Percentiles rank a stretch among this genome's conserved stretches.
Conservation (phyloP, 2,329 filamentous ascomycete species). For the Stagonosporopsis chrysanthemi region DNA sequence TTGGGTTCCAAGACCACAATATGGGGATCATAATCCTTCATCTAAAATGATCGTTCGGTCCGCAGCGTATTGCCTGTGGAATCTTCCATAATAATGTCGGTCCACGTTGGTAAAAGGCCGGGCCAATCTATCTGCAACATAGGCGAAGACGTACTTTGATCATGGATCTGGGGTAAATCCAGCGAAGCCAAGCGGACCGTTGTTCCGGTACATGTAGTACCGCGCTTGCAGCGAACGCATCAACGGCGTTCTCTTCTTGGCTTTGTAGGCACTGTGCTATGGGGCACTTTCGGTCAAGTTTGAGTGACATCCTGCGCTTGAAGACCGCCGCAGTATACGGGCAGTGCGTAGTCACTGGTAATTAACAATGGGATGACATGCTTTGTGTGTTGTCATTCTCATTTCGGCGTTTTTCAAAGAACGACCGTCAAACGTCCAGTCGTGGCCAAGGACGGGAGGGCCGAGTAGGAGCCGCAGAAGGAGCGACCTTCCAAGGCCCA, state of each 20-base stretch:
- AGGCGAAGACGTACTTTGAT: conserved; percentile 4
- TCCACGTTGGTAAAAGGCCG: conserved; percentile 2
- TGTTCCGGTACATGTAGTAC: neutral
- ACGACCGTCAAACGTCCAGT: conserved; percentile 10
- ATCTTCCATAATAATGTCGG: conserved; percentile 14
- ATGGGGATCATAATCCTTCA: conserved; percentile 12
- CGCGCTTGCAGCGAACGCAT: neutral
- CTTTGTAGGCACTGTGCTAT: neutral
- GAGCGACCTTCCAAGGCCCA: neutral
- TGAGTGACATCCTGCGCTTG: neutral
- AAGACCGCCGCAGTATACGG: neutral
- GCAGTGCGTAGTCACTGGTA: neutral
- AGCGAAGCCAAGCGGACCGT: conserved; percentile 10
- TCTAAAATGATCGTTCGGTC: conserved; percentile 5
- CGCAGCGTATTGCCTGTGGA: neutral
- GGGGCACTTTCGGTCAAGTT: neutral
- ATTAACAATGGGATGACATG: neutral
- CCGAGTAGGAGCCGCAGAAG: conserved; percentile 15
- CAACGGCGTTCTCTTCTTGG: neutral
- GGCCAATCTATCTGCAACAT: conserved; percentile 14
- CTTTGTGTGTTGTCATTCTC: neutral
- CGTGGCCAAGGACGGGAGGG: conserved; percentile 10
- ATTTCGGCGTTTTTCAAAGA: conserved; percentile 12
- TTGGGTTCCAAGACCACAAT: neutral
- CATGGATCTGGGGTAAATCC: conserved; percentile 13